Percentiles rank a stretch among this genome's conserved stretches.
Conservation (phyloP, 257 asterid species). For the Paulownia fortunei region DNA sequence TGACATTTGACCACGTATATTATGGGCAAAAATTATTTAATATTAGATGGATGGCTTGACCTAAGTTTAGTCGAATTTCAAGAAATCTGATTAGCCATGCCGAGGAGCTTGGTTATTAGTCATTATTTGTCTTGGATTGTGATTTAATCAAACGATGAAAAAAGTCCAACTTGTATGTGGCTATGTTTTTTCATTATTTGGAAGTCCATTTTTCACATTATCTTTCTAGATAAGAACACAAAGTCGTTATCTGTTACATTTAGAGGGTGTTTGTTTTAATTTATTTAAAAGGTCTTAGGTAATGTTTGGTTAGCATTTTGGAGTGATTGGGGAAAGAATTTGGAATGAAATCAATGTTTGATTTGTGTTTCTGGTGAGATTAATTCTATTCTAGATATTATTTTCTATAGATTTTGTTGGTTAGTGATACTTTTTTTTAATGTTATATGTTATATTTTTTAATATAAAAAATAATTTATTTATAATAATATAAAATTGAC, state of each 20-base stretch:
- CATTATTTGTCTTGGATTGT: background rate
- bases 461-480: no score
- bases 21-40: background rate
- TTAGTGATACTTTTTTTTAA: no score
- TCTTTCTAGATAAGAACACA: background rate
- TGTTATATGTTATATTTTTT: no score
- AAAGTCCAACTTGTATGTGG: background rate
- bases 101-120: background rate
- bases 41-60: constrained; percentile 29
- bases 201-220: background rate
- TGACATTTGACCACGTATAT: background rate
- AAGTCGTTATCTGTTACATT: background rate
- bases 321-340: no score
- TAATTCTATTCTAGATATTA: no score
- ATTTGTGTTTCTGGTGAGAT: no score
- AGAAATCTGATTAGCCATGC: background rate
- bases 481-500: no score
- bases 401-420: no score
- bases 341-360: no score
- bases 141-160: background rate
- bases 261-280: no score
- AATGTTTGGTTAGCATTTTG: no score
- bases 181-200: background rate
- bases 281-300: no score
- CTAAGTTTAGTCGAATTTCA: background rate